Percentiles rank a stretch among this genome's conserved stretches.
Evolutionary conservation across 2,329 filamentous ascomycete species (phyloP).

Genomic region (Coniochaeta ligniaria): DNA sequence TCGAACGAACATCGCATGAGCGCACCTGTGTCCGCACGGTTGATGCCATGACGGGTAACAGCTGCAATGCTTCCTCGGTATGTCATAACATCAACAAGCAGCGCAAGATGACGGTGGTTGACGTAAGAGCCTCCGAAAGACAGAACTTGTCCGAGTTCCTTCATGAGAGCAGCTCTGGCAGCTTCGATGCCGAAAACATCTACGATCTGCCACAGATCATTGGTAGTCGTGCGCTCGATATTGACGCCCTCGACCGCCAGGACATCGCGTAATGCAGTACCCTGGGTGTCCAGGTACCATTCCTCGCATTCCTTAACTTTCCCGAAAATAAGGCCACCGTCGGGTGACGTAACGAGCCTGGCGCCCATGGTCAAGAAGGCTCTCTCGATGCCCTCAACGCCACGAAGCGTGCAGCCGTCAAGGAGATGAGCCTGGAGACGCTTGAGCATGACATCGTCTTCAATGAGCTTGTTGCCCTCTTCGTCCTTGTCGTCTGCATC

Average conservation of each 20-base stretch:
- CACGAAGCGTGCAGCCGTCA: constrained; percentile 83
- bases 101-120: constrained; percentile 93
- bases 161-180: constrained; percentile 76
- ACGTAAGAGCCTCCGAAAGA: constrained; percentile 99
- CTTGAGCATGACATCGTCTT: constrained; percentile 91
- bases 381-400: constrained; percentile 78
- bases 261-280: constrained; percentile 78
- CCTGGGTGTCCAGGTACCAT: constrained; percentile 93
- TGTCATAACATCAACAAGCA: constrained; percentile 97
- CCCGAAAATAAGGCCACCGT: constrained; percentile 67
- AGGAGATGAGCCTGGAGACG: constrained; percentile 85
- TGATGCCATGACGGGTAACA: constrained; percentile 97
- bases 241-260: constrained; percentile 86
- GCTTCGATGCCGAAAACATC: constrained; percentile 96
- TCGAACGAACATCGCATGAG: constrained; percentile 99
- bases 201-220: constrained; percentile 91
- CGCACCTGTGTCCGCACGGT: constrained; percentile 93
- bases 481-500: constrained; percentile 56
- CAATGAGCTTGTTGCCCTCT: constrained; percentile 51
- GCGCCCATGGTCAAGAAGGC: constrained; percentile 86
- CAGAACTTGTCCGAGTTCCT: constrained; percentile 85
- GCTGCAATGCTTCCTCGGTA: constrained; percentile 90
- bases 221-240: constrained; percentile 78
- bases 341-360: constrained; percentile 56
- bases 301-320: constrained; percentile 72